Conservation (phyloP, 2,329 filamentous ascomycete species). For the Penicillium sp. region DNA sequence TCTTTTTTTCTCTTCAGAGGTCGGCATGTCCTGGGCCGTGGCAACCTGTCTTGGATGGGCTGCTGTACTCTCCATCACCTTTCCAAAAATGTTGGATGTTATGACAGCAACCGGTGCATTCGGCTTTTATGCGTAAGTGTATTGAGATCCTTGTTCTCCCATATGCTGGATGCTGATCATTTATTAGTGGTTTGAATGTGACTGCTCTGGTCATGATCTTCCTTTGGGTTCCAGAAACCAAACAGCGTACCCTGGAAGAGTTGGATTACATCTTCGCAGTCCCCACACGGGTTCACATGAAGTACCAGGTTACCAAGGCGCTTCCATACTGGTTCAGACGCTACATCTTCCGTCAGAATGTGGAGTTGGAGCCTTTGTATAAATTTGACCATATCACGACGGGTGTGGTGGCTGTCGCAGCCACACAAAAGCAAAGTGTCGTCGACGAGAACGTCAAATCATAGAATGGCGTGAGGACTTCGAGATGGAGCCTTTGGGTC, state of each 20-base stretch:
- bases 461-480: background rate
- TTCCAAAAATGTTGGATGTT: conserved; percentile 49
- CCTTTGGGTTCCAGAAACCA: conserved; percentile 60
- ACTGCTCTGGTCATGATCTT: conserved; percentile 66
- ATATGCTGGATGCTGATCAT: conserved; percentile 2
- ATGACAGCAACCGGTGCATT: conserved; percentile 59
- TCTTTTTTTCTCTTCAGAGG: conserved; percentile 35
- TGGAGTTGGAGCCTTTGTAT: conserved; percentile 54
- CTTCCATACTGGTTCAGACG: conserved; percentile 64
- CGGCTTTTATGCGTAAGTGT: conserved; percentile 57
- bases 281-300: conserved; percentile 58
- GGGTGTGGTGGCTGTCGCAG: background rate
- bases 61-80: conserved; percentile 53
- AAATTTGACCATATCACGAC: conserved; percentile 41
- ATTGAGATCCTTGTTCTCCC: background rate
- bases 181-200: conserved; percentile 56
- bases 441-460: conserved; percentile 6
- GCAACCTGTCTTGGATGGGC: conserved; percentile 53
- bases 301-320: conserved; percentile 59
- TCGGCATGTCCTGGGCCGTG: conserved; percentile 51
- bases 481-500: background rate
- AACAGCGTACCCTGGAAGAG: conserved; percentile 55
- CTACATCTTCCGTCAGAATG: conserved; percentile 56
- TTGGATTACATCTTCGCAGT: conserved; percentile 63
- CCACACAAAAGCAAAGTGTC: background rate